Evolutionary conservation across 2,329 filamentous ascomycete genomes (phyloP).

Genomic region (Chaetomium strumarium): DNA sequence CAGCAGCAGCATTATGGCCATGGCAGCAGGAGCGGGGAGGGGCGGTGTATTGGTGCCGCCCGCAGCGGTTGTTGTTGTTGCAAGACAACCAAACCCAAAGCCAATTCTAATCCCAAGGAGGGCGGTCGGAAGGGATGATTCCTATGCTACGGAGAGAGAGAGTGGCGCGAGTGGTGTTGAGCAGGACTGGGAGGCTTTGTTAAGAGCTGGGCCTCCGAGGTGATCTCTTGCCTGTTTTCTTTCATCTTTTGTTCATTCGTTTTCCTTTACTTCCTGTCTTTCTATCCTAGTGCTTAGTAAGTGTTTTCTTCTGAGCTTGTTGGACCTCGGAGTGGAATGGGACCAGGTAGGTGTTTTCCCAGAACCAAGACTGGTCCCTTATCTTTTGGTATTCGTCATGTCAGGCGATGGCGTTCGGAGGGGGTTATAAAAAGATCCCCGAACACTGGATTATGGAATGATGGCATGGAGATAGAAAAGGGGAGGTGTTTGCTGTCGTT

Average conservation of each 20-base stretch:
- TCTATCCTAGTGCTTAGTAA: background rate
- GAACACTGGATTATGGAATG: background rate
- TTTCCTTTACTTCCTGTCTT: background rate
- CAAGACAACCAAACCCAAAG: background rate
- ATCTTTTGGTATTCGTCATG: background rate
- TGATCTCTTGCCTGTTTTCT: constrained; percentile 1
- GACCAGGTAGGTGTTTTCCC: background rate
- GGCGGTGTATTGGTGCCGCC: constrained; percentile 6
- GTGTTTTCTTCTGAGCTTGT: background rate
- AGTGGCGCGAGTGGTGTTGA: constrained; percentile 21
- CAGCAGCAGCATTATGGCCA: background rate
- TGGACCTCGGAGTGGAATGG: background rate
- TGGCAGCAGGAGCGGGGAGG: background rate
- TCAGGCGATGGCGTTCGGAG: constrained; percentile 5
- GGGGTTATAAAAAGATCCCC: background rate
- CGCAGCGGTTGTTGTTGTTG: background rate
- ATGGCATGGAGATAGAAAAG: background rate
- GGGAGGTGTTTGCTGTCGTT: background rate
- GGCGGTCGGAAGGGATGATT: background rate
- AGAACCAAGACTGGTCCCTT: too few species aligned
- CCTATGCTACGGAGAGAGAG: background rate
- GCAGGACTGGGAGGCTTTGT: constrained; percentile 28
- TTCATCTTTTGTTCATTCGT: background rate
- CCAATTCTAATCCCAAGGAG: background rate
- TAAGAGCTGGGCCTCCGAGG: constrained; percentile 49